Base-by-base conservation (phyloP, 768 basidiomycete genomes). In the Boletus eberwhitei region DNA sequence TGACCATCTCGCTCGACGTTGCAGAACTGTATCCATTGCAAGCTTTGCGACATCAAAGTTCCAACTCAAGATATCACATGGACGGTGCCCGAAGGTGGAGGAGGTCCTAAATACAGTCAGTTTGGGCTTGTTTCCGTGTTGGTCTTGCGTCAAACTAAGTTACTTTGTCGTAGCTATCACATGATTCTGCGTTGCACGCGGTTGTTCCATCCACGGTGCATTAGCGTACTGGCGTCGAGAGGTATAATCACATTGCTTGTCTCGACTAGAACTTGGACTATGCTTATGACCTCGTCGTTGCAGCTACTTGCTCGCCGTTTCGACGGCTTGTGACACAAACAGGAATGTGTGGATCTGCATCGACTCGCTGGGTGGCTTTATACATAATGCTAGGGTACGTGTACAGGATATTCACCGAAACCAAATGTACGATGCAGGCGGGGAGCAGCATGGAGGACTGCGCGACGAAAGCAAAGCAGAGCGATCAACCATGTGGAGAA, bases 21-120 rank as follows among this genome's bases (percentile, higher is more conserved):
- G 14, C 68, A 94, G 89, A 92, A 93, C 63, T 92, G 90, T 66
- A 90, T 92, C 35, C 90, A 96, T 68, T 97, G 93, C 76, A 97
- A 95, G 72, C 76, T 97, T 40, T 99, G 96, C 69, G 93, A 94
- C 57, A 86, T 99, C 75, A 98, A 99, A 74, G 90, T 90, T 5
- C 95, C 95, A 4, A 93, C 93, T 2, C 92, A 97, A 68, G 96
- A 98, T 70, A 97, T 99, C 61, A 91, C 87, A 16, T 98, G 96
- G 96, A 88, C 86, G 6, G 93, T 97, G 0, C 97, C 97, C 0
- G 94, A 98, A 73, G 96, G 95, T 12, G 90, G 93, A 13, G 96
- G 96, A 32, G 96, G 96, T 48, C 96, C 95, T 36, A 96, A 96
- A 71, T 98, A 97, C 67, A 89, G 94, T 96, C 62, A 35, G 65